Base-by-base conservation (phyloP, 495 filamentous ascomycete genomes). In the Chaetomium tenue region DNA sequence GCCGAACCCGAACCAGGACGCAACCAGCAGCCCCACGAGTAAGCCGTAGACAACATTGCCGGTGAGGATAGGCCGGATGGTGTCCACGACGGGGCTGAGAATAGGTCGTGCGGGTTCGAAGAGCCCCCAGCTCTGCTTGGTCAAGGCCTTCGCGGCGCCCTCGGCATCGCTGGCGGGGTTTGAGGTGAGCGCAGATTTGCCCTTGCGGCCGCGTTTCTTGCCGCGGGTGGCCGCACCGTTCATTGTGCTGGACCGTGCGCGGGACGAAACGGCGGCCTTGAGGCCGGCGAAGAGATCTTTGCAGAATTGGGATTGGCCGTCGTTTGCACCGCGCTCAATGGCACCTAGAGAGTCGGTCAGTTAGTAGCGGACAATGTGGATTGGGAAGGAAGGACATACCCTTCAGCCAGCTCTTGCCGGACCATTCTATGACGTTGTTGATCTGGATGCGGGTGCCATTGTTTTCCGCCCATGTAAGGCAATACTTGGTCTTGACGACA, bases 391-490 rank as follows among this genome's bases (percentile, higher is more conserved):
- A 9, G 16, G 18, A 52, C 63, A 33, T 84, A 97, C 93, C 91
- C 80, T 96, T 98, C 46, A 98, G 74, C 94, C 95, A 99, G 78
- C 91, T 96, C 81, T 99, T 99, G 60, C 94, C 93, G 0, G 89
- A 86, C 94, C 94, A 99, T 71, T 98, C 94, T 55, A 98, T 90
- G 0, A 87, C 88, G 75, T 91, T 97, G 62, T 87, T 96, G 75
- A 91, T 86, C 28, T 93, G 81, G 30, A 99, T 77, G 39, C 91
- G 84, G 0, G 95, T 99, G 26, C 87, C 78, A 67, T 95, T 95
- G 60, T 85, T 87, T 33, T 94, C 81, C 3, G 86, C 92, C 94
- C 94, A 99, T 47, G 88, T 90, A 9, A 99, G 82, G 66, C 95
- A 95, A 68, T 97, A 98, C 71, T 89, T 91, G 2, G 95, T 98